Base-by-base conservation (phyloP, 176 grass and related monocot species). In the Aegilops speltoides region DNA sequence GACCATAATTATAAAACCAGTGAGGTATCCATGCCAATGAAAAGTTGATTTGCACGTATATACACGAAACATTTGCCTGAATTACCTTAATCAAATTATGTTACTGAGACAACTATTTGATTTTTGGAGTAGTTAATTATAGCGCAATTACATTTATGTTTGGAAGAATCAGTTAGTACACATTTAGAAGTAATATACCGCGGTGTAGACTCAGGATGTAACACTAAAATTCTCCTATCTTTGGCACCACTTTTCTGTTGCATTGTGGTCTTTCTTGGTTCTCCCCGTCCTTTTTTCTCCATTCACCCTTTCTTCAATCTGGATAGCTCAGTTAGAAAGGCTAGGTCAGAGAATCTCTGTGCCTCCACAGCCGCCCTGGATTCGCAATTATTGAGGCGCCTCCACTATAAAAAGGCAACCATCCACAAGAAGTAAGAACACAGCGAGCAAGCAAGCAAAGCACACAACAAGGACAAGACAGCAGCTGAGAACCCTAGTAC, bases 391-490 rank as follows among this genome's bases (percentile, higher is more conserved):
- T 92, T 92, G 93, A 88, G 80, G 75, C 23, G 11, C 52, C 73
- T 83, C 85, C 77, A 88, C 85, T 95, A 95, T 95, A 95, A 92
- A 95, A 95, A 13, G 85, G 23, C 68, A 83, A 22, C 82, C 82
- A 82, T 33, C 78, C 77, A 57, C 82, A 88, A 82, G 78, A 87
- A 91, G 74, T 73, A 88, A 82, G 64, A 71, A 59, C 40, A 78
- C 82, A 85, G 74, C 65, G 64, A 83, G 46, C 70, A 80, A 74
- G 41, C 60, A 80, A 89, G 82, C 81, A 80, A 80, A 84, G 80
- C 66, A 67, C 67, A 87, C 66, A 90, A 66, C 80, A 87, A 91
- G 89, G 81, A 62, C 60, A 76, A 76, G 60, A 76, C 68, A 88
- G 10, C 40, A 81, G 71, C 89, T 71, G 63, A 91, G 80, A 81